Evolutionary conservation across 148 eudicot species (phyloP).

Genomic region (Talinum fruticosum): DNA sequence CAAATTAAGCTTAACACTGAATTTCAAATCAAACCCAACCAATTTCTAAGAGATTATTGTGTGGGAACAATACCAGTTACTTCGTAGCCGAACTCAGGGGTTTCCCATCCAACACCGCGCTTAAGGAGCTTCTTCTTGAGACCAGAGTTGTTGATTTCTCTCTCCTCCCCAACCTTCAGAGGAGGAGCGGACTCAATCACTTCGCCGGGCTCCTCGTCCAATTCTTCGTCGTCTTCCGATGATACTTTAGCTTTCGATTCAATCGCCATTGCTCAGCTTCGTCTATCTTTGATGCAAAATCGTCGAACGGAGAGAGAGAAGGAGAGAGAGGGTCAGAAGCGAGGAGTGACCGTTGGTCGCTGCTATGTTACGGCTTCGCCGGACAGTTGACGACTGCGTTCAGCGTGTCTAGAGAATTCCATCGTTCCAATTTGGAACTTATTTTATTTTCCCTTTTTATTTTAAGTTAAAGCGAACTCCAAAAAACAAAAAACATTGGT

Average conservation of each 20-base stretch:
- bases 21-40: not conserved
- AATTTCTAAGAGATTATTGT: not conserved
- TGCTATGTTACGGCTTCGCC: not conserved
- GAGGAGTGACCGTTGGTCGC: not conserved
- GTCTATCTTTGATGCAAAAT: not conserved
- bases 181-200: slow-evolving; percentile 69
- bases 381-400: not conserved
- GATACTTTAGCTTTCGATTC: slow-evolving; percentile 30
- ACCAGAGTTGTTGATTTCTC: slow-evolving; percentile 45
- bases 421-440: too few relatives aligned
- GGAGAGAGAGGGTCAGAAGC: not conserved
- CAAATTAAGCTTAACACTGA: not conserved
- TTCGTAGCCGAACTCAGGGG: slow-evolving; percentile 60
- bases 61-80: slow-evolving; percentile 37
- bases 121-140: slow-evolving; percentile 55
- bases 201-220: slow-evolving; percentile 63
- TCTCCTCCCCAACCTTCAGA: slow-evolving; percentile 54
- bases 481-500: too few relatives aligned
- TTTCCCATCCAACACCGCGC: slow-evolving; percentile 46
- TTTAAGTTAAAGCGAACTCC: too few relatives aligned
- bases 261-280: slow-evolving; percentile 18
- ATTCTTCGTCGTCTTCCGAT: slow-evolving; percentile 36
- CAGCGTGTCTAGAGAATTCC: not conserved
- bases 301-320: not conserved
- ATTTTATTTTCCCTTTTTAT: too few relatives aligned